These are phyloP conservation scores for Aechmea fasciata DNA, from an alignment of 176 grass and related monocot species.

Conservation along the genomic window DNA sequence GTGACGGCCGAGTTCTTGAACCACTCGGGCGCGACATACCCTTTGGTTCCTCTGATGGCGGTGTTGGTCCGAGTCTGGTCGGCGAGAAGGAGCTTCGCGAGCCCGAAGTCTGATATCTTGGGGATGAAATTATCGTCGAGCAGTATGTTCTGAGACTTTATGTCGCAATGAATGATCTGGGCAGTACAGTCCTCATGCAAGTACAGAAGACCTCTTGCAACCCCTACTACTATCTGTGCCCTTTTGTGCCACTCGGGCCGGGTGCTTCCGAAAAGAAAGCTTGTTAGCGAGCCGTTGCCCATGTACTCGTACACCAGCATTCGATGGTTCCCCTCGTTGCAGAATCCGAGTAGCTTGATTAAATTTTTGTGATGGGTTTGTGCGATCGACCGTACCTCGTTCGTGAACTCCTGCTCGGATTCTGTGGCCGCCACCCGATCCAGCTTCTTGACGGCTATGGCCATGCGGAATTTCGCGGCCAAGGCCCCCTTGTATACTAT, in stretches of 20 bases:
- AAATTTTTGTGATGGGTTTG: slow-evolving; percentile 20
- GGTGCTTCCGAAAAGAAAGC: slow-evolving; percentile 5
- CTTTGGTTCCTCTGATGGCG: slow-evolving; percentile 8
- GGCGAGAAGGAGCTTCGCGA: slow-evolving; percentile 5
- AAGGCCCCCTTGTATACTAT: not conserved
- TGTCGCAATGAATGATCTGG: slow-evolving; percentile 1
- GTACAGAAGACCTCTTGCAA: slow-evolving; percentile 8
- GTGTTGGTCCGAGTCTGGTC: slow-evolving; percentile 1
- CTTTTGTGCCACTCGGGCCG: slow-evolving; percentile 4
- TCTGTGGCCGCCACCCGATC: not conserved
- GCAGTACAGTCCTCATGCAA: slow-evolving; percentile 13
- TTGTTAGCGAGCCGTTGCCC: slow-evolving; percentile 6
- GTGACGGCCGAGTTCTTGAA: slow-evolving; percentile 17
- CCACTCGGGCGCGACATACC: slow-evolving; percentile 18
- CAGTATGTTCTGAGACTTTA: slow-evolving; percentile 13
- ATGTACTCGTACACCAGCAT: slow-evolving; percentile 26
- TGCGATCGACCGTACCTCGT: slow-evolving; percentile 20
- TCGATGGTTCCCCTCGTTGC: slow-evolving; percentile 9
- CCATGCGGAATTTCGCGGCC: not conserved
- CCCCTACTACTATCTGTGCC: not conserved
- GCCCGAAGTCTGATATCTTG: slow-evolving; percentile 11
- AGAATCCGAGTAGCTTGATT: slow-evolving; percentile 19
- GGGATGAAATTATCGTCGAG: not conserved
- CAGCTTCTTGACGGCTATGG: not conserved
- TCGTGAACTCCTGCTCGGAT: slow-evolving; percentile 16